Evolutionary conservation across 306 rosid genomes (phyloP).

Genomic region (Rubus idaeus): DNA sequence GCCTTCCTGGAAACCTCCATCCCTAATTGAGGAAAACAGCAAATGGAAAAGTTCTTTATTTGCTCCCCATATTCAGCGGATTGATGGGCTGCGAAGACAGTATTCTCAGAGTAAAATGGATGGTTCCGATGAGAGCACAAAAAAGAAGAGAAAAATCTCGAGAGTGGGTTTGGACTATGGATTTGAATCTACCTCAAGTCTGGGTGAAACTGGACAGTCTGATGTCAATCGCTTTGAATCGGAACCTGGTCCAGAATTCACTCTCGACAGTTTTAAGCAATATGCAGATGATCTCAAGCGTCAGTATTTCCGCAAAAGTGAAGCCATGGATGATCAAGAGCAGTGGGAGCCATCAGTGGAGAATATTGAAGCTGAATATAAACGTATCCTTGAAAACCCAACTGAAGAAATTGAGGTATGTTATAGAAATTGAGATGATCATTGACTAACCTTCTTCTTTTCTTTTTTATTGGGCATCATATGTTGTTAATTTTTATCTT

Average conservation of each 20-base stretch:
- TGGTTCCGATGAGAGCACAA: conserved; percentile 23
- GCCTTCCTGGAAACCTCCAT: conserved; percentile 60
- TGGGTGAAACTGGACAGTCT: conserved; percentile 22
- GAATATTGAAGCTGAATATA: conserved; percentile 77
- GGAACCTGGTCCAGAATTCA: conserved; percentile 57
- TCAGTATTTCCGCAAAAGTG: conserved; percentile 52
- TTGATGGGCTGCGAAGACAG: conserved; percentile 58
- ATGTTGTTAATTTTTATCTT: conserved; percentile 29
- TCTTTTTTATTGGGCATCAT: conserved; percentile 22
- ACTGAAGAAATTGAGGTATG: conserved; percentile 79
- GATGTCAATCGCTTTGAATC: conserved; percentile 33
- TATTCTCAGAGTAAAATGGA: conserved; percentile 28
- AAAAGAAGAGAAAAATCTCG: conserved; percentile 43
- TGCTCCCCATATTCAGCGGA: conserved; percentile 56
- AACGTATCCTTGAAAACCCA: conserved; percentile 68
- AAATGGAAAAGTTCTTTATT: conserved; percentile 56
- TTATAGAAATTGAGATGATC: conserved; percentile 1
- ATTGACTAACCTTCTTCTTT: conserved; percentile 22
- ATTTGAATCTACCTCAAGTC: conserved; percentile 28
- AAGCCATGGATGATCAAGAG: conserved; percentile 29
- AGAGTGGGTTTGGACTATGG: conserved; percentile 38
- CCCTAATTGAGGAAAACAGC: conserved; percentile 39
- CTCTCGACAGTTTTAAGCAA: conserved; percentile 54
- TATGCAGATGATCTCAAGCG: conserved; percentile 74
- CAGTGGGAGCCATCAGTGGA: conserved; percentile 65